Evolutionary conservation across 768 basidiomycete genomes (phyloP).

Genomic region (Imleria badia): DNA sequence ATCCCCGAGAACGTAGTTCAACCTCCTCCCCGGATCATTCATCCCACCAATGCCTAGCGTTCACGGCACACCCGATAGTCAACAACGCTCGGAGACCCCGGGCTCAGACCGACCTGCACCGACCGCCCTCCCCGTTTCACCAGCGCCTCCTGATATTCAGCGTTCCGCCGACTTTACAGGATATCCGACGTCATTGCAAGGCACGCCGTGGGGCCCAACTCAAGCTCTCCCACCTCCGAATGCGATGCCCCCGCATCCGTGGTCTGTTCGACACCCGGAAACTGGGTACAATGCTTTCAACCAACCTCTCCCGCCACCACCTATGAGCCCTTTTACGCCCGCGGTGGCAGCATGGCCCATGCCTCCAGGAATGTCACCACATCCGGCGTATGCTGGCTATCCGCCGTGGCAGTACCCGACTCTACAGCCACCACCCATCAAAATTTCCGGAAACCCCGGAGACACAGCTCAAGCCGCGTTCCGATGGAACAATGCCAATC

Average conservation of each 20-base stretch:
- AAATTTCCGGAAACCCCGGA: constrained; percentile 18
- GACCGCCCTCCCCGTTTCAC: constrained; percentile 24
- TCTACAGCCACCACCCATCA: constrained; percentile 24
- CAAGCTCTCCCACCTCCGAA: constrained; percentile 22
- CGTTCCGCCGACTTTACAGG: constrained; percentile 34
- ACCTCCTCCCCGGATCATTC: constrained; percentile 36
- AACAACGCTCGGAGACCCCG: constrained; percentile 26
- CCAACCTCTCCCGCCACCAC: constrained; percentile 28
- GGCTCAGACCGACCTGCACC: constrained; percentile 34
- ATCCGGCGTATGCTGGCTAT: constrained; percentile 22
- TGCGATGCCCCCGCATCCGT: constrained; percentile 19
- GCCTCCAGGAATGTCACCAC: constrained; percentile 25
- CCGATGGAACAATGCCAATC: constrained; percentile 33
- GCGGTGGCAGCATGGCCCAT: constrained; percentile 28
- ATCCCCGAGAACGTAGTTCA: constrained; percentile 31
- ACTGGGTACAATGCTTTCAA: constrained; percentile 31
- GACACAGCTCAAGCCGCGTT: constrained; percentile 29
- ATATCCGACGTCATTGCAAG: constrained; percentile 25
- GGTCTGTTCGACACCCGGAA: constrained; percentile 16
- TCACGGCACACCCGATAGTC: constrained; percentile 24
- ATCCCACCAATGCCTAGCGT: constrained; percentile 35
- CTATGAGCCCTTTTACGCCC: constrained; percentile 23
- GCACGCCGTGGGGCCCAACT: constrained; percentile 28
- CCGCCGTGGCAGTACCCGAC: constrained; percentile 30
- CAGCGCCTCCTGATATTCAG: constrained; percentile 4